phyloP scores from a whole-genome alignment of 805 yeast species.

The Wickerhamomyces xylosicus region DNA sequence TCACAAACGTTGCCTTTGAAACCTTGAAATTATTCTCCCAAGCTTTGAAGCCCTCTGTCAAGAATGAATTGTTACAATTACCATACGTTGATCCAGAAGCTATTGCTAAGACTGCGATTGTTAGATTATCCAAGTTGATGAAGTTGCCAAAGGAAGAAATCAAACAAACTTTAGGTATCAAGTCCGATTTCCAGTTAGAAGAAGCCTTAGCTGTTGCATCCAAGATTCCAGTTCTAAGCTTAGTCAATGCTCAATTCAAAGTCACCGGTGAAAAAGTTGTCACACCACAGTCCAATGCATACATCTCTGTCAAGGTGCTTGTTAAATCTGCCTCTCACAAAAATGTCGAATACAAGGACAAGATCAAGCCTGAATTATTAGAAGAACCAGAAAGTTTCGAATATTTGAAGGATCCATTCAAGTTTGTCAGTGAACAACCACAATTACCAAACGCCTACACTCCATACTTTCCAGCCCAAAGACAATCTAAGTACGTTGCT shows the following conservation, averaged over 20 bases:
- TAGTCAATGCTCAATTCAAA: conserved; percentile 60
- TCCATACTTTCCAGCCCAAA: conserved; percentile 63
- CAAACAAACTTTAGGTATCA: conserved; percentile 44
- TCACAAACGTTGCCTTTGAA: conserved; percentile 49
- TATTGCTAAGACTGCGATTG: conserved; percentile 31
- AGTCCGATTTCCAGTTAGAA: conserved; percentile 29
- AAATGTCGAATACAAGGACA: conserved; percentile 13
- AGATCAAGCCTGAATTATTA: conserved; percentile 23
- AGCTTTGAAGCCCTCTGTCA: conserved; percentile 49
- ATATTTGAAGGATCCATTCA: conserved; percentile 60
- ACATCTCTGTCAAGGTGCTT: conserved; percentile 64
- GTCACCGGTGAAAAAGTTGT: conserved; percentile 80
- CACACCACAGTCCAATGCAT: conserved; percentile 65
- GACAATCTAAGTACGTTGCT: conserved; percentile 51
- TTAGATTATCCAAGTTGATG: conserved; percentile 61
- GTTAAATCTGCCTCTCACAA: conserved; percentile 67
- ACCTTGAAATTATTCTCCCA: conserved; percentile 65
- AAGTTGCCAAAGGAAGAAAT: conserved; percentile 48
- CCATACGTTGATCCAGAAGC: conserved; percentile 54
- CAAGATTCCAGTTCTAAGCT: conserved; percentile 56
- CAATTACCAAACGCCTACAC: conserved; percentile 52
- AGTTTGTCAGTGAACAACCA: conserved; percentile 61
- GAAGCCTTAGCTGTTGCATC: conserved; percentile 46
- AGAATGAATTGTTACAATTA: conserved; percentile 68
- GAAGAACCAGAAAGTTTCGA: conserved; percentile 56